Percentiles rank a stretch among this genome's conserved stretches.
Evolutionary conservation across 73 alveolate species (phyloP).

Genomic region (Paramecium bursaria): DNA sequence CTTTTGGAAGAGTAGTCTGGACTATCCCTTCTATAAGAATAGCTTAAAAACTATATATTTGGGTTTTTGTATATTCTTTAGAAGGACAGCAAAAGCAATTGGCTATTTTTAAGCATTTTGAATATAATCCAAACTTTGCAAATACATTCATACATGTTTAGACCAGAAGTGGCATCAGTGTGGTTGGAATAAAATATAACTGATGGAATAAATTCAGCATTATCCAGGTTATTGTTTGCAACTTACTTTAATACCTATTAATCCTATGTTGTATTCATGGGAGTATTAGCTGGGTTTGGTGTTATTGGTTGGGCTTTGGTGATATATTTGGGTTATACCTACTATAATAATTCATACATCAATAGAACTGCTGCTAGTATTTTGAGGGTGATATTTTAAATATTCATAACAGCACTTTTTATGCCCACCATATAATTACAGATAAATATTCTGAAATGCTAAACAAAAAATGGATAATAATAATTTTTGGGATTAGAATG

Average conservation of each 20-base stretch:
- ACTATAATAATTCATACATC: constrained; percentile 21
- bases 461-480: neutral
- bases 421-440: constrained; percentile 41
- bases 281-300: constrained; percentile 4
- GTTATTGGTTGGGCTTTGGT: neutral
- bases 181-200: constrained; percentile 23
- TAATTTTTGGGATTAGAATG: constrained; percentile 15
- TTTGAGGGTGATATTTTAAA: constrained; percentile 19
- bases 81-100: constrained; percentile 38
- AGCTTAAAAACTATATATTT: constrained; percentile 23
- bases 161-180: constrained; percentile 25
- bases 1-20: no score
- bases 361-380: constrained; percentile 48
- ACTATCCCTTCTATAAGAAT: no score
- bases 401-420: constrained; percentile 31
- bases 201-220: neutral
- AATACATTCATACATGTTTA: constrained; percentile 40
- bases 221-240: neutral
- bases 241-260: neutral
- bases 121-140: constrained; percentile 10
- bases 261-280: constrained; percentile 18
- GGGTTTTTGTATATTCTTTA: constrained; percentile 50
- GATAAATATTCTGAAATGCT: constrained; percentile 15
- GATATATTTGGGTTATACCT: constrained; percentile 22
- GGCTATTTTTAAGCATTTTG: constrained; percentile 1